Percentiles rank a stretch among this genome's conserved stretches.
These are phyloP conservation scores for Rhizomucor pusillus DNA, from an alignment of 371 early-diverging fungal species.

Conservation along the genomic window DNA sequence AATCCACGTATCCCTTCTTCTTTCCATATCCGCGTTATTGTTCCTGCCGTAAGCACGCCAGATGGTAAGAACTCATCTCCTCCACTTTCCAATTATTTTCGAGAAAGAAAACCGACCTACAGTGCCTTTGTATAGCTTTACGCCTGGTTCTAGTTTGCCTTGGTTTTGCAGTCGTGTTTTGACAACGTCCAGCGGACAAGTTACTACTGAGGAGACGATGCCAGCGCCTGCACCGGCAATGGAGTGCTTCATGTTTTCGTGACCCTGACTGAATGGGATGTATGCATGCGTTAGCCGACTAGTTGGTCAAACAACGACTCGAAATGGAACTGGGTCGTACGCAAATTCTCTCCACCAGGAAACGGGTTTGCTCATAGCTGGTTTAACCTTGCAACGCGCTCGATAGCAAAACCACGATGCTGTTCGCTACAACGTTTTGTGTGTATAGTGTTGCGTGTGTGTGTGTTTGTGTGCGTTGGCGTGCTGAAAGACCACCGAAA, in stretches of 20 bases:
- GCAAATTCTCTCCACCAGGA: slow-evolving; percentile 43
- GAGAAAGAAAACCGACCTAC: slow-evolving; percentile 20
- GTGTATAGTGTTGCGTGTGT: no score
- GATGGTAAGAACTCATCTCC: background rate
- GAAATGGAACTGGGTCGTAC: slow-evolving; percentile 8
- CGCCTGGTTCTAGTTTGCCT: slow-evolving; percentile 47
- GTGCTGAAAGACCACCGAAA: no score
- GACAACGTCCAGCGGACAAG: slow-evolving; percentile 93
- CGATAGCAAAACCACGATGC: no score
- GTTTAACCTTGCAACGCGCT: no score
- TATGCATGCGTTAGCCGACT: background rate
- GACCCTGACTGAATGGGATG: slow-evolving; percentile 27
- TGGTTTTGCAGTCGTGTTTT: slow-evolving; percentile 95
- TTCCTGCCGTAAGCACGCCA: slow-evolving; percentile 30
- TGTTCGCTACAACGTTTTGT: no score
- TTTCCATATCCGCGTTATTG: slow-evolving; percentile 71
- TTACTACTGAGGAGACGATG: slow-evolving; percentile 76
- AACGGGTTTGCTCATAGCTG: slow-evolving; percentile 25
- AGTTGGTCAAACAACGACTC: background rate
- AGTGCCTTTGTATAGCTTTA: slow-evolving; percentile 43
- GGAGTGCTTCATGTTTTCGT: slow-evolving; percentile 72
- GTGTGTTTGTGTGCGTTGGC: no score
- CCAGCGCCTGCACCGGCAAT: slow-evolving; percentile 87
- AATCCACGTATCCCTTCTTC: slow-evolving; percentile 89
- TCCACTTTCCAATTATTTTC: background rate